Evolutionary conservation across 2,329 filamentous ascomycete genomes (phyloP).

Genomic region (Elsinoe fawcettii): DNA sequence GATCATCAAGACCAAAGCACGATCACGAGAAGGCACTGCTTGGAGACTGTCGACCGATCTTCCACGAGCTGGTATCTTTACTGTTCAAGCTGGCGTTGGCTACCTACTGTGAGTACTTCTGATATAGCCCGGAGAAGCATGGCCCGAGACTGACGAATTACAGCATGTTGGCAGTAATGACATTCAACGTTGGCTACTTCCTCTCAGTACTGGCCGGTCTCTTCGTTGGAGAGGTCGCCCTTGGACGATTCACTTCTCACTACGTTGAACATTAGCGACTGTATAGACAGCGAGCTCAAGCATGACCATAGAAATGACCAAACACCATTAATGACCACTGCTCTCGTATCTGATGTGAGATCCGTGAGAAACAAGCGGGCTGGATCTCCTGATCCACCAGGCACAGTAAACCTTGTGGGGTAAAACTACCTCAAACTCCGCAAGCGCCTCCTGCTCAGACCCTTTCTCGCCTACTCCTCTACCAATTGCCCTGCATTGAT

Average conservation of each 20-base stretch:
- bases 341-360: constrained; percentile 8
- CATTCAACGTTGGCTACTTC: constrained; percentile 79
- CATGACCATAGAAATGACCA: constrained; percentile 12
- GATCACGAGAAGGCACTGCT: constrained; percentile 50
- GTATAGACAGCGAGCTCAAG: neutral
- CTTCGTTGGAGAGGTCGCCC: constrained; percentile 76
- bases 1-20: constrained; percentile 53
- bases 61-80: constrained; percentile 62
- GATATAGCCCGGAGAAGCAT: neutral
- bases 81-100: constrained; percentile 64
- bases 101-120: constrained; percentile 69
- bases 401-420: constrained; percentile 7
- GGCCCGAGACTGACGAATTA: constrained; percentile 18
- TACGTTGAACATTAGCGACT: constrained; percentile 20
- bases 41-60: constrained; percentile 79
- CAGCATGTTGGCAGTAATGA: constrained; percentile 92
- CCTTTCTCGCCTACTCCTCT: neutral
- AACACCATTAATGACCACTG: constrained; percentile 1
- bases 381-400: neutral
- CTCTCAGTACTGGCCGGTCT: constrained; percentile 67
- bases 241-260: constrained; percentile 59
- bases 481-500: constrained; percentile 13
- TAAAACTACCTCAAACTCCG: constrained; percentile 16
- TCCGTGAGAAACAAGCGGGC: neutral
- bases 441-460: constrained; percentile 9